These are phyloP conservation scores for Hanseniaspora meyeri DNA, from an alignment of 805 yeast genomes.

Conservation along the genomic window DNA sequence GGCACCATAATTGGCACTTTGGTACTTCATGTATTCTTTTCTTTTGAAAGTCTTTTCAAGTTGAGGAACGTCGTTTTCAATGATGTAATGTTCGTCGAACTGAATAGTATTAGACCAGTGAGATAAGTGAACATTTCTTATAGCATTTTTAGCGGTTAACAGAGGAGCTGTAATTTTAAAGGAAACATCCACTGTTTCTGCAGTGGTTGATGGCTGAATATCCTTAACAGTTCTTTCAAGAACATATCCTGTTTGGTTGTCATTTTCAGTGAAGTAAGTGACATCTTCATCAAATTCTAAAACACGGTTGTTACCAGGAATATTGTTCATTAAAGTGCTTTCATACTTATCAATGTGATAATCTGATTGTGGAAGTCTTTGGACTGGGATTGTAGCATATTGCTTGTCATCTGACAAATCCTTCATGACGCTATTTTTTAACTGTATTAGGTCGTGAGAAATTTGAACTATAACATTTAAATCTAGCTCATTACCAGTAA, in stretches of 20 bases:
- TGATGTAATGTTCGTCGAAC: slow-evolving; percentile 76
- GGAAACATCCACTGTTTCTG: slow-evolving; percentile 18
- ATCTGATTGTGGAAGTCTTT: background rate
- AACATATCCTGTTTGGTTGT: background rate
- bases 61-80: slow-evolving; percentile 62
- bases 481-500: background rate
- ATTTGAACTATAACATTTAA: slow-evolving; percentile 1
- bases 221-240: background rate
- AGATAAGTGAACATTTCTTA: slow-evolving; percentile 76
- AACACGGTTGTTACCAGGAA: background rate
- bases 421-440: slow-evolving; percentile 1
- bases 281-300: background rate
- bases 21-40: slow-evolving; percentile 50
- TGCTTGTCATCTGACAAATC: slow-evolving; percentile 5
- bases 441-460: background rate
- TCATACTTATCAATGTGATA: slow-evolving; percentile 9
- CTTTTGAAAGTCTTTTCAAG: slow-evolving; percentile 66
- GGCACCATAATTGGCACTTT: slow-evolving; percentile 28
- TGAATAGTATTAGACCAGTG: slow-evolving; percentile 64
- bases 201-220: background rate
- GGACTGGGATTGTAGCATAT: background rate
- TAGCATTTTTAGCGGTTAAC: slow-evolving; percentile 33
- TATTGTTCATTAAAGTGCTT: background rate
- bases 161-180: slow-evolving; percentile 48
- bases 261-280: background rate